Percentiles rank a stretch among this genome's conserved stretches.
phyloP scores from a whole-genome alignment of 1,284 basidiomycete species.

The Takashimella koratensis region DNA sequence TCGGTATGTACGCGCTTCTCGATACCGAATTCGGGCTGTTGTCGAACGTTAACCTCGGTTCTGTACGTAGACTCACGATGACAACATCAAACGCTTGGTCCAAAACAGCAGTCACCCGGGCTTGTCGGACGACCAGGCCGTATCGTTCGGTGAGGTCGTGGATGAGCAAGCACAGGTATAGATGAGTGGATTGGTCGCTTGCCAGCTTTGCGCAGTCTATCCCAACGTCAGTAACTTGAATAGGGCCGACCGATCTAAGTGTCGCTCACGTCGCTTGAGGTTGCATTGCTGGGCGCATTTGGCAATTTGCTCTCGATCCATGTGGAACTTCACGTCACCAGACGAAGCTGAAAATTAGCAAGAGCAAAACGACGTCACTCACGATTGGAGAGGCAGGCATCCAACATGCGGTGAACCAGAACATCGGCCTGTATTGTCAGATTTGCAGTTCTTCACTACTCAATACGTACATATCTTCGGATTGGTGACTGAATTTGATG shows the following conservation, averaged over 20 bases:
- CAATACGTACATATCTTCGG: slow-evolving; percentile 55
- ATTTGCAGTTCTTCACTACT: slow-evolving; percentile 1
- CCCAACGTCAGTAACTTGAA: no score
- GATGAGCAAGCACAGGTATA: slow-evolving; percentile 91
- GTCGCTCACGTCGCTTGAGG: slow-evolving; percentile 59
- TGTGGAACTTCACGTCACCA: slow-evolving; percentile 78
- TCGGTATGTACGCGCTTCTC: slow-evolving; percentile 98
- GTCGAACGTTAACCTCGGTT: slow-evolving; percentile 1
- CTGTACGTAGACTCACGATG: slow-evolving; percentile 39
- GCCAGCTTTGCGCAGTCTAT: slow-evolving; percentile 66
- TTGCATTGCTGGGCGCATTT: slow-evolving; percentile 98
- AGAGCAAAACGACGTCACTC: slow-evolving; percentile 27
- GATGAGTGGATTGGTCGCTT: slow-evolving; percentile 91
- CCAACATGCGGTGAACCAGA: slow-evolving; percentile 93
- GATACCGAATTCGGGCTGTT: slow-evolving; percentile 80
- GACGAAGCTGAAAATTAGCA: slow-evolving; percentile 19
- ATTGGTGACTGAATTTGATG: slow-evolving; percentile 61
- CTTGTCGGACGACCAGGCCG: slow-evolving; percentile 89
- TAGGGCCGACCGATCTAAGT: no score
- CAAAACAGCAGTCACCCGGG: slow-evolving; percentile 87
- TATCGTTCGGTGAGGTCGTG: slow-evolving; percentile 85
- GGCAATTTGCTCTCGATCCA: slow-evolving; percentile 95
- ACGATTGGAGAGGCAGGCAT: slow-evolving; percentile 74
- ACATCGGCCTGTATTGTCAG: slow-evolving; percentile 72
- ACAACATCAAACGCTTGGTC: slow-evolving; percentile 93